phyloP scores from a whole-genome alignment of 179 eudicot species.

The Silene noctiflora region DNA sequence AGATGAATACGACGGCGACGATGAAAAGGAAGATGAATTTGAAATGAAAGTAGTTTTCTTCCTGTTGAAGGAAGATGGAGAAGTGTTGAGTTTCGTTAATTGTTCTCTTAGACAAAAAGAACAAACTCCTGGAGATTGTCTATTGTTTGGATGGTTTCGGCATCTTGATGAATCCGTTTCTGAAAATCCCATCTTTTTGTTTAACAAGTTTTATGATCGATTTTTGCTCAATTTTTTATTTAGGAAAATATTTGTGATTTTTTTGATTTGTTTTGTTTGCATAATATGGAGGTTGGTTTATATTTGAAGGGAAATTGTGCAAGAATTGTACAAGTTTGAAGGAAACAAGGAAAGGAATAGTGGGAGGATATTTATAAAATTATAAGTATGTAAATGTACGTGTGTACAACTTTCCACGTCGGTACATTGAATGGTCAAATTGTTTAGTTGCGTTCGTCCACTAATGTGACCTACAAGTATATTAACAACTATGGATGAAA shows the following conservation, averaged over 20 bases:
- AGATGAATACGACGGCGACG: constrained; percentile 18
- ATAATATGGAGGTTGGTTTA: not conserved
- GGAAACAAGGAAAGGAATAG: not conserved
- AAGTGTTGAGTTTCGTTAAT: constrained; percentile 19
- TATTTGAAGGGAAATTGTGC: not conserved
- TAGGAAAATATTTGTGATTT: not conserved
- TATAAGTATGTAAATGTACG: too few species aligned
- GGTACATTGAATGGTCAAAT: constrained; percentile 14
- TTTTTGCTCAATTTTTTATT: not conserved
- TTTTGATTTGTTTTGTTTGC: not conserved
- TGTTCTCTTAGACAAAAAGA: constrained; percentile 39
- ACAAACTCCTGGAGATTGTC: constrained; percentile 42
- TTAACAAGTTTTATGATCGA: not conserved
- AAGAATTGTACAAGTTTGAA: not conserved
- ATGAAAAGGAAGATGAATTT: constrained; percentile 21
- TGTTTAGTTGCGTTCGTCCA: constrained; percentile 24
- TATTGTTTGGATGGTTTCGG: constrained; percentile 33
- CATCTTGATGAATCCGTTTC: constrained; percentile 37
- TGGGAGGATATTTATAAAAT: not conserved
- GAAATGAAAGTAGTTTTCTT: constrained; percentile 8
- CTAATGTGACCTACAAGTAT: not conserved
- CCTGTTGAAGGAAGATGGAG: constrained; percentile 13
- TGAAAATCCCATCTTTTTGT: constrained; percentile 27
- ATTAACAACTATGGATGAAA: not conserved
- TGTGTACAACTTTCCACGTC: constrained; percentile 29